Base-by-base conservation (phyloP, 257 asterid species). In the Buddleja alternifolia region DNA sequence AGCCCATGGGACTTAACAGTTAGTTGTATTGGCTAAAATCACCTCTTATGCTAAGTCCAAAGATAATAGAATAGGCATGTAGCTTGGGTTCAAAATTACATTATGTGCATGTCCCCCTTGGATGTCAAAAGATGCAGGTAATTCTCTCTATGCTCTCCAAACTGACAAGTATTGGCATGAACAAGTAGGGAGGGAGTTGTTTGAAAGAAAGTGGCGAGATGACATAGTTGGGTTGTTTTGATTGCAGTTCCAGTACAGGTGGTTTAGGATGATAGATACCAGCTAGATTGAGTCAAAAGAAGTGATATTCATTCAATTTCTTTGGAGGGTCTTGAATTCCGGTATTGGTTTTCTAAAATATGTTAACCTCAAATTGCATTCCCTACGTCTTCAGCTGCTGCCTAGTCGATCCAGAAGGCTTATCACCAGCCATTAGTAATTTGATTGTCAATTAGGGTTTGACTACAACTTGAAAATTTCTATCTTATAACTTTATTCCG, bases 381-480 rank as follows among this genome's bases (percentile, higher is more conserved):
- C 29, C 48, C n/a, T n/a, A n/a, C n/a, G n/a, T n/a, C 46, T 55
- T 24, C 21, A 8, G 3, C 48, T n/a, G 25, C 32, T 39, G 39
- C 72, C 63, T 66, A 23, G 9, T 1, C 15, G 17, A 51, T 20
- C 39, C 39, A 34, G 19, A 50, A 48, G 71, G 37, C 51, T 37
- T 4, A 32, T 17, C 24, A 11, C 42, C 51, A 21, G 53, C 21
- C 11, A 20, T 19, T 12, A 36, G 40, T 51, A 14, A 17, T 20
- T 4, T 8, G n/a, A 51, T n/a, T 24, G 24, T 64, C 20, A 17
- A 1, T 46, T 29, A 63, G 69, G 12, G 29, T 48, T 32, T 24
- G 34, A 6, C 8, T 10, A 48, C 20, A 0, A 32, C n/a, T 1
- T 32, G 36, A 36, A 47, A 29, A 8, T n/a, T 50, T 32, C 57